These are phyloP conservation scores for Phytophthora melonis DNA, from an alignment of 352 stramenopile species.

Conservation along the genomic window DNA sequence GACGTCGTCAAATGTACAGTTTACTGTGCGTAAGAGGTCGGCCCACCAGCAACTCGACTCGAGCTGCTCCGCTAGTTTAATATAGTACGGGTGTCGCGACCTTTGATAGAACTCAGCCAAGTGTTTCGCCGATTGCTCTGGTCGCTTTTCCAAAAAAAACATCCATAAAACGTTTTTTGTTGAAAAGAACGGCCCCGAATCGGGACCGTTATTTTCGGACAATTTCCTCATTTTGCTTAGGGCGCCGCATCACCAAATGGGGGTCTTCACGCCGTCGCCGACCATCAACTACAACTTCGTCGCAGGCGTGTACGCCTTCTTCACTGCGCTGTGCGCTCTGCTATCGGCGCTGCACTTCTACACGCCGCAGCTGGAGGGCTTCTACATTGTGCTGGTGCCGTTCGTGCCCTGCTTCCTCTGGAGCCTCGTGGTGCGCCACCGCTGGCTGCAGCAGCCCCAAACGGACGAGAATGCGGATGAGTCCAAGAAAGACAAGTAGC, in stretches of 20 bases:
- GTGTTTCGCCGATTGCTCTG: no score
- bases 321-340: constrained; percentile 63
- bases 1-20: no score
- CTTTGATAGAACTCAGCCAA: no score
- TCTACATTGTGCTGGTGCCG: constrained; percentile 87
- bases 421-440: constrained; percentile 81
- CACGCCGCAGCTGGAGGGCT: constrained; percentile 75
- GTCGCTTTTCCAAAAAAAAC: no score
- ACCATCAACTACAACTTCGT: constrained; percentile 94
- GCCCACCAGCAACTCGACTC: no score
- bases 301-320: constrained; percentile 76
- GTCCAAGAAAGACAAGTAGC: constrained; percentile 47
- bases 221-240: no score
- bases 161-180: no score
- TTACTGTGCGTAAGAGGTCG: no score
- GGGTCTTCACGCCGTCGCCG: constrained; percentile 69
- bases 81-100: no score
- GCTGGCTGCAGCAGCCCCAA: constrained; percentile 61
- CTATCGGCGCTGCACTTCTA: constrained; percentile 73
- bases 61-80: no score
- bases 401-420: constrained; percentile 88
- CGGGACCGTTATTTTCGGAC: no score
- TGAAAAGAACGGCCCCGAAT: no score
- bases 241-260: constrained; percentile 36
- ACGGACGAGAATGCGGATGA: constrained; percentile 12